Conservation (phyloP, 163 green algal species). For the Scenedesmus sp. region DNA sequence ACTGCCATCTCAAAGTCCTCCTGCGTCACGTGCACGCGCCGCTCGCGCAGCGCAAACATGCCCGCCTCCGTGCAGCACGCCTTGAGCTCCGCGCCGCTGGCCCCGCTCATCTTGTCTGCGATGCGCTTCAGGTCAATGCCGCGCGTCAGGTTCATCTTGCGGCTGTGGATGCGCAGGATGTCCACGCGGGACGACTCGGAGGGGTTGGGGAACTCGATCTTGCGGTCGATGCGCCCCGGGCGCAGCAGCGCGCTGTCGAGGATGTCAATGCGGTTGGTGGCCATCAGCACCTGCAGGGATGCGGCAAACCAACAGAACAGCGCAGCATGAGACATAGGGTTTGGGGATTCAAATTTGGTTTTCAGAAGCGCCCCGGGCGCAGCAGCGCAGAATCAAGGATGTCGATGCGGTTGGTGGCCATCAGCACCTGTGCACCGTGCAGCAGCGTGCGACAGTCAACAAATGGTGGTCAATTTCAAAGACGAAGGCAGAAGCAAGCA, state of each 20-base stretch:
- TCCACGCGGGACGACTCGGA: constrained; percentile 94
- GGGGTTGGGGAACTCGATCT: constrained; percentile 99
- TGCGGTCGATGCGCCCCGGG: constrained; percentile 98
- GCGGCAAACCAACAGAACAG: not conserved
- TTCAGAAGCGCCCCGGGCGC: no score
- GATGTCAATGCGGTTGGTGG: constrained; percentile 99
- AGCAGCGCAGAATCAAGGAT: constrained; percentile 78
- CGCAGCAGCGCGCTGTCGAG: constrained; percentile 97
- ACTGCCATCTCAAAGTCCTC: constrained; percentile 99
- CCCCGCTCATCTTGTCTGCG: constrained; percentile 93
- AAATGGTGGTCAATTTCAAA: no score
- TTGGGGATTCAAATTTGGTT: no score
- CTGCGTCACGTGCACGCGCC: constrained; percentile 98
- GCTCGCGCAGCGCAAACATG: constrained; percentile 99
- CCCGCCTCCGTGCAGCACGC: constrained; percentile 98
- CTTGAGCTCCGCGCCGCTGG: constrained; percentile 97
- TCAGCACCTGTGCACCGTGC: constrained; percentile 88
- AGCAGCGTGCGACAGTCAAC: no score
- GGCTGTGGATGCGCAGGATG: constrained; percentile 94
- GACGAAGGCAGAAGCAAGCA: no score
- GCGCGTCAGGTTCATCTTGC: constrained; percentile 98
- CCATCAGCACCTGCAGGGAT: constrained; percentile 95
- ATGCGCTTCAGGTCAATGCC: constrained; percentile 98
- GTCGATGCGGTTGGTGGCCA: constrained; percentile 99
- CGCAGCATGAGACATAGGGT: no score